These are phyloP conservation scores for Spathaspora passalidarum DNA, from an alignment of 805 yeast species.

Conservation along the genomic window DNA sequence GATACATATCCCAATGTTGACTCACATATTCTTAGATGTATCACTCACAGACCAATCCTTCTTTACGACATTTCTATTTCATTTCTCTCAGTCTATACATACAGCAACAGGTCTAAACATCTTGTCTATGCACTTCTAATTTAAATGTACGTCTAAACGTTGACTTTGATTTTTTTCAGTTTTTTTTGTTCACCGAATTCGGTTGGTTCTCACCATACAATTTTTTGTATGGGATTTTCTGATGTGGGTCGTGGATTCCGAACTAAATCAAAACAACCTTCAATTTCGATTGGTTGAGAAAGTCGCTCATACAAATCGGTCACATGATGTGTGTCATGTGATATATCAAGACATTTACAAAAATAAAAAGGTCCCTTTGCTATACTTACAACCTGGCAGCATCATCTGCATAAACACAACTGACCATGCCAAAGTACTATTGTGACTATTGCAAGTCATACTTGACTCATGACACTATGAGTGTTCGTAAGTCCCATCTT, in stretches of 20 bases:
- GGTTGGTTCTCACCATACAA: background rate
- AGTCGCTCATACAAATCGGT: background rate
- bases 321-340: background rate
- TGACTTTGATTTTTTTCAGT: background rate
- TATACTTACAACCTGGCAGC: background rate
- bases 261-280: background rate
- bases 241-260: slow-evolving; percentile 1
- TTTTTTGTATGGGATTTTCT: background rate
- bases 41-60: background rate
- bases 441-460: slow-evolving; percentile 84
- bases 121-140: slow-evolving; percentile 4
- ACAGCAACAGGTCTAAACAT: slow-evolving; percentile 45
- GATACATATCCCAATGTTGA: too few species aligned
- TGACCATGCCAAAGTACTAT: slow-evolving; percentile 63
- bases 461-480: slow-evolving; percentile 82
- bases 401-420: background rate
- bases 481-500: slow-evolving; percentile 79
- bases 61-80: background rate
- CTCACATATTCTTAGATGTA: background rate
- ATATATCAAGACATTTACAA: background rate
- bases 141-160: background rate
- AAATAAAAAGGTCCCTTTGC: background rate
- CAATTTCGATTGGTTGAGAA: background rate
- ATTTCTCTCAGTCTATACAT: slow-evolving; percentile 20
- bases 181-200: slow-evolving; percentile 1